phyloP scores from a whole-genome alignment of 2,329 filamentous ascomycete species.

The Fusarium tanahbumbuense region DNA sequence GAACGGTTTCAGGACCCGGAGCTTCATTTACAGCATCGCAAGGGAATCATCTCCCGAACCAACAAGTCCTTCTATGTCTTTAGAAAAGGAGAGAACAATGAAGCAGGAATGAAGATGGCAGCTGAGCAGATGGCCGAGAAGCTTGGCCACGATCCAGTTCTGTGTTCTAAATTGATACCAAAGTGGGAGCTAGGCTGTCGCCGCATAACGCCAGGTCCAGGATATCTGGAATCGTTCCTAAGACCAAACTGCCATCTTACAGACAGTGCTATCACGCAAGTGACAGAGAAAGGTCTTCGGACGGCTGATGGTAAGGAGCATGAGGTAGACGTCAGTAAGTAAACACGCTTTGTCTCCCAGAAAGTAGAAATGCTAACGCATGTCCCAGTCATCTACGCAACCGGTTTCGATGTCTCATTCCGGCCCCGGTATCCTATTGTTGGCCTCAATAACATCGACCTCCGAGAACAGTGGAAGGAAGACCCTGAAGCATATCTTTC shows the following conservation, averaged over 20 bases:
- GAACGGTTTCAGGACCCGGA: conserved; percentile 63
- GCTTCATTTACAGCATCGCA: conserved; percentile 63
- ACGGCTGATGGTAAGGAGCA: conserved; percentile 39
- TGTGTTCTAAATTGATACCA: conserved; percentile 37
- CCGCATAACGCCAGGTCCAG: conserved; percentile 38
- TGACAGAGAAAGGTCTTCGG: conserved; percentile 32
- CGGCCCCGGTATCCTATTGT: conserved; percentile 62
- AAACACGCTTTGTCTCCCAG: background rate
- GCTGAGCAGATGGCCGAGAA: conserved; percentile 42
- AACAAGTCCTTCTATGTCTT: conserved; percentile 53
- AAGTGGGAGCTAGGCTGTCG: conserved; percentile 41
- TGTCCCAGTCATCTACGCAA: conserved; percentile 63
- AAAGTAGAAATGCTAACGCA: background rate
- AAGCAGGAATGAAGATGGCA: conserved; percentile 37
- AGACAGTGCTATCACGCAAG: conserved; percentile 34
- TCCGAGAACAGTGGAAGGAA: conserved; percentile 64
- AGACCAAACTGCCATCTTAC: conserved; percentile 37
- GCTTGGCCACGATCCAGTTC: conserved; percentile 35
- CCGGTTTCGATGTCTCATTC: conserved; percentile 66
- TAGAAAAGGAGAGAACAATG: conserved; percentile 39
- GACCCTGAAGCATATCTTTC: conserved; percentile 48
- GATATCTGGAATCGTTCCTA: conserved; percentile 40
- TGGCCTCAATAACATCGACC: conserved; percentile 59
- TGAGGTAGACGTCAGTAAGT: conserved; percentile 42
- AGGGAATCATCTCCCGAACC: conserved; percentile 46